Evolutionary conservation across 139 green algal genomes (phyloP).

Genomic region (Gonium pectorale): DNA sequence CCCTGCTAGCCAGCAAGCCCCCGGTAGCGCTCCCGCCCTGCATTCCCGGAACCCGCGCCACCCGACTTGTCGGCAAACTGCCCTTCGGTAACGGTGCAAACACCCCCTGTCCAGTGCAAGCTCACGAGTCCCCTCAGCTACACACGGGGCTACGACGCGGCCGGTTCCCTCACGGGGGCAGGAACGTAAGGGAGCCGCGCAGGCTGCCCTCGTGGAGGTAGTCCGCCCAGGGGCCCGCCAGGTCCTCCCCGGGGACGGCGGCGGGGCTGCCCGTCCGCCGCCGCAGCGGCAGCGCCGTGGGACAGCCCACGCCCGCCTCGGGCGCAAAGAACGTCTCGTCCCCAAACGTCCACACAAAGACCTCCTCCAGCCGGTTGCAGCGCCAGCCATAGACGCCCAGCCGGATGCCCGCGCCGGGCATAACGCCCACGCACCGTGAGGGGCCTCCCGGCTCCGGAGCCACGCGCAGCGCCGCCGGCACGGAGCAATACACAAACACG

Average conservation of each 20-base stretch:
- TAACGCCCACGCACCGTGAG: constrained; percentile 6
- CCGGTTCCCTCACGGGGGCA: constrained; percentile 13
- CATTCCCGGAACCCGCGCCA: too few species aligned
- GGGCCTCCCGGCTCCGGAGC: background rate
- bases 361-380: constrained; percentile 11
- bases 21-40: too few species aligned
- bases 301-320: constrained; percentile 21
- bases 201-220: constrained; percentile 20
- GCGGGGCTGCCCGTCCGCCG: background rate
- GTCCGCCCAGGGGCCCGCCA: background rate
- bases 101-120: too few species aligned
- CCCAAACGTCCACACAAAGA: constrained; percentile 24
- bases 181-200: constrained; percentile 17
- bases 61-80: too few species aligned
- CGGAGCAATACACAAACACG: constrained; percentile 19
- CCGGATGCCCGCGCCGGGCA: constrained; percentile 10
- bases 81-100: too few species aligned
- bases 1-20: too few species aligned
- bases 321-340: constrained; percentile 9
- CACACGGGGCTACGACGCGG: too few species aligned
- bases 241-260: background rate
- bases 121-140: too few species aligned
- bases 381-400: constrained; percentile 32
- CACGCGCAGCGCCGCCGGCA: background rate
- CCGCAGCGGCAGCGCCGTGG: constrained; percentile 19